Conservation (phyloP, 805 yeast genomes). For the Zygosaccharomyces lentus region DNA sequence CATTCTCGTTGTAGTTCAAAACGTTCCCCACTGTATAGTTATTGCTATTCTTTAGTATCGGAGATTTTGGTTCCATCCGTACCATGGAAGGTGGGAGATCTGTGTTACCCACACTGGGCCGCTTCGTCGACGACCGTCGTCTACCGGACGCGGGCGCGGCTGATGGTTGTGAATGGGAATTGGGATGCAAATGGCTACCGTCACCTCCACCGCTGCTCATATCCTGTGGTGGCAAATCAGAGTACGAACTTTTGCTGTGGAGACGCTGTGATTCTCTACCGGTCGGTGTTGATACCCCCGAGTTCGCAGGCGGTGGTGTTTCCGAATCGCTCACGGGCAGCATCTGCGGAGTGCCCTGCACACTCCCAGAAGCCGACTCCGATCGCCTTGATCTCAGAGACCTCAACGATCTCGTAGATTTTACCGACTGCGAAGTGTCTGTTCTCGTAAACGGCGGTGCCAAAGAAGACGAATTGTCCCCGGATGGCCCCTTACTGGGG, state of each 20-base stretch:
- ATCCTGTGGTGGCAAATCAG: constrained; percentile 1
- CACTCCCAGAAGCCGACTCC: constrained; percentile 28
- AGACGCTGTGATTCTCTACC: constrained; percentile 2
- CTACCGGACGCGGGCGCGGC: constrained; percentile 13
- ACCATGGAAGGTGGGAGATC: constrained; percentile 65
- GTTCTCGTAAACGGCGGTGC: constrained; percentile 47
- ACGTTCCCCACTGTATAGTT: constrained; percentile 16
- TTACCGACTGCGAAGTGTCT: constrained; percentile 50
- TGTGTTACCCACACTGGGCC: constrained; percentile 33
- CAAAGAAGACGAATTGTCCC: constrained; percentile 9
- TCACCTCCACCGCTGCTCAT: constrained; percentile 4
- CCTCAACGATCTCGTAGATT: constrained; percentile 45
- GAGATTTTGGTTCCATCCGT: constrained; percentile 66
- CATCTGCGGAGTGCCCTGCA: constrained; percentile 10
- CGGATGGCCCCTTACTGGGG: constrained; percentile 8
- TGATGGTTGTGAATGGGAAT: constrained; percentile 10
- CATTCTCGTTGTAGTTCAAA: constrained; percentile 29
- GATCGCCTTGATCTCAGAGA: constrained; percentile 37
- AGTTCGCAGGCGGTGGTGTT: constrained; percentile 1
- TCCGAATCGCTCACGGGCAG: constrained; percentile 4
- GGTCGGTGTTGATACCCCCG: constrained; percentile 2
- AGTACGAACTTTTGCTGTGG: constrained; percentile 3
- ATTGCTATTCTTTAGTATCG: constrained; percentile 52
- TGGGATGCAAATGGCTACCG: constrained; percentile 8
- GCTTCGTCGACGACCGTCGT: constrained; percentile 19